These are phyloP conservation scores for Coemansia sp. DNA, from an alignment of 192 early-diverging fungal species.

Conservation along the genomic window DNA sequence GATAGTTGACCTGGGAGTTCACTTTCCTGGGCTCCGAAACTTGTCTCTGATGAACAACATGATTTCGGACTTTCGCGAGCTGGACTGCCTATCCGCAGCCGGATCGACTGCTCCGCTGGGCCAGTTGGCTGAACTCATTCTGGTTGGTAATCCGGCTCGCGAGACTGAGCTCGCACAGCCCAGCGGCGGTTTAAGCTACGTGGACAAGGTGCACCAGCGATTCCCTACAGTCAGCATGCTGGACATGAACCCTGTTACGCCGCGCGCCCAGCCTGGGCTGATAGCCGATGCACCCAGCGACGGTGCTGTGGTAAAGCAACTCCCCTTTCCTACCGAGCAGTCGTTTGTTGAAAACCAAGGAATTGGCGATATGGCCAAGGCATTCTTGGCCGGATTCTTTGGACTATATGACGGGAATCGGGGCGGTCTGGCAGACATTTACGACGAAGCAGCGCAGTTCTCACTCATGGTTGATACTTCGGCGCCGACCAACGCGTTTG, in stretches of 20 bases:
- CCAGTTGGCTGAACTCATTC: conserved; percentile 35
- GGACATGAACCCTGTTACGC: conserved; percentile 45
- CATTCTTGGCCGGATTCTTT: conserved; percentile 45
- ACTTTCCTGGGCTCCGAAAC: conserved; percentile 43
- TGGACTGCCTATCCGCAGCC: conserved; percentile 40
- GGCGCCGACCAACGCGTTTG: conserved; percentile 41
- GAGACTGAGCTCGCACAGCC: conserved; percentile 28
- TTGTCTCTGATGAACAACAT: conserved; percentile 51
- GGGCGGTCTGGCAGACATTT: conserved; percentile 38
- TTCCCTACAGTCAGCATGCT: conserved; percentile 53
- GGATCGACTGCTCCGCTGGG: conserved; percentile 45
- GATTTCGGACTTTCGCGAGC: conserved; percentile 37
- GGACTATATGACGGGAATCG: conserved; percentile 45
- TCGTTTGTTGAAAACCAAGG: conserved; percentile 45
- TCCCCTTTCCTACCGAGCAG: conserved; percentile 40
- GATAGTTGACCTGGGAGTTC: conserved; percentile 38
- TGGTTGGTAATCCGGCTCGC: conserved; percentile 39
- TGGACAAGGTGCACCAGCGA: conserved; percentile 49
- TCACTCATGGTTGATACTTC: conserved; percentile 52
- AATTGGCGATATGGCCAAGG: conserved; percentile 36
- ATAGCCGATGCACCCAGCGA: background rate
- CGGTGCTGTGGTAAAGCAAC: conserved; percentile 10
- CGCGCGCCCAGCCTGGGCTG: conserved; percentile 27
- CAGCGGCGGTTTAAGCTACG: conserved; percentile 37
- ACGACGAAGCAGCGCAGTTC: conserved; percentile 34